Evolutionary conservation across 306 rosid species (phyloP).

Genomic region (Benincasa hispida): DNA sequence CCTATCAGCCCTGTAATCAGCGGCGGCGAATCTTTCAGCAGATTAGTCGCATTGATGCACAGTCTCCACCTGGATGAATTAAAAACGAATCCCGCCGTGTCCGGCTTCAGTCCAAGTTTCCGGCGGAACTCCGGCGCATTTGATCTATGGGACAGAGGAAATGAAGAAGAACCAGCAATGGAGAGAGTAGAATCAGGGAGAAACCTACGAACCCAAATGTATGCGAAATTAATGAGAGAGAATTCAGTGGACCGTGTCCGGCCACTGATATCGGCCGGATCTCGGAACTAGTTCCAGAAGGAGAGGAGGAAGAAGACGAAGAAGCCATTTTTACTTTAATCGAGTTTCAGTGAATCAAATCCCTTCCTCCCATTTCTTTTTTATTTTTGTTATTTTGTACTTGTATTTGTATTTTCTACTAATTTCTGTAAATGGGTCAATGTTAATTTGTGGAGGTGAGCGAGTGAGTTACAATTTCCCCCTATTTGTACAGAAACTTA

Average conservation of each 20-base stretch:
- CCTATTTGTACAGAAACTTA: background rate
- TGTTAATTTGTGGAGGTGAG: background rate
- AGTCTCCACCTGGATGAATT: constrained; percentile 23
- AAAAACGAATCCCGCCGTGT: constrained; percentile 4
- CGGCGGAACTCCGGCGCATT: background rate
- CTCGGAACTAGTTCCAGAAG: constrained; percentile 27
- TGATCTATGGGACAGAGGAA: constrained; percentile 25
- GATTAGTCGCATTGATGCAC: constrained; percentile 33
- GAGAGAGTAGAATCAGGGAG: constrained; percentile 90
- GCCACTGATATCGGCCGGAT: constrained; percentile 51
- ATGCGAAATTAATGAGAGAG: constrained; percentile 51
- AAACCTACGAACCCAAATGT: constrained; percentile 53
- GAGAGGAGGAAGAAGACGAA: background rate
- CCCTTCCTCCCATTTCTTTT: background rate
- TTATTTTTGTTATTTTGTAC: background rate
- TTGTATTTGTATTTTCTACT: background rate
- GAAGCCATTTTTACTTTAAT: background rate
- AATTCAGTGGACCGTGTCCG: constrained; percentile 27
- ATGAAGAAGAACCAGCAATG: constrained; percentile 52
- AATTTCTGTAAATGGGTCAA: background rate
- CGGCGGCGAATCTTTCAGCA: constrained; percentile 16
- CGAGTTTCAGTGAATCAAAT: background rate
- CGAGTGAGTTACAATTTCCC: background rate
- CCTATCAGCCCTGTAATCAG: constrained; percentile 19
- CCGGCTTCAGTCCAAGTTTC: constrained; percentile 10